These are phyloP conservation scores for Sclerotinia spermophila DNA, from an alignment of 2,329 filamentous ascomycete species.

Conservation along the genomic window DNA sequence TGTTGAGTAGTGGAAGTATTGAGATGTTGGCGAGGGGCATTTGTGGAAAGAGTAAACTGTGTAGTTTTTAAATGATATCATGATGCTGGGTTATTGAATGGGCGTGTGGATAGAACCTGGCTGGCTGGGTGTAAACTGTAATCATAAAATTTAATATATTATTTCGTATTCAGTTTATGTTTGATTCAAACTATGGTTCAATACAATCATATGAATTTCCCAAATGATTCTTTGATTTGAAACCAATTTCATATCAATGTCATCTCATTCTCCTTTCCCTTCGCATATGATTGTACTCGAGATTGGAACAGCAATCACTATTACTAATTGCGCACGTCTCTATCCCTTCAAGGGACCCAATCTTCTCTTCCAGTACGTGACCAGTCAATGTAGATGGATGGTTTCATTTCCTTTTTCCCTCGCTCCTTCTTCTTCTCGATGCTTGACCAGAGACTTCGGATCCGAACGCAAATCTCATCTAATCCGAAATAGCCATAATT, in stretches of 20 bases:
- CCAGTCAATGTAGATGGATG: not conserved
- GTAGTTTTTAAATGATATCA: conserved; percentile 22
- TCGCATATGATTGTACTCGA: not conserved
- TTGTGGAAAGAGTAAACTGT: conserved; percentile 42
- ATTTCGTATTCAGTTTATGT: not conserved
- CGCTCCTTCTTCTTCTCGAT: not conserved
- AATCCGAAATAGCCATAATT: not conserved
- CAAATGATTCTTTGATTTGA: too few species aligned
- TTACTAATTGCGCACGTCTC: not conserved
- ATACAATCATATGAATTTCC: not conserved
- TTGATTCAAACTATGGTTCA: not conserved
- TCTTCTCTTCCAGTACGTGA: not conserved
- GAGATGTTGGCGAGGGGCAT: conserved; percentile 47
- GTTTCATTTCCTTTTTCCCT: not conserved
- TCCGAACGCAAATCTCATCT: not conserved
- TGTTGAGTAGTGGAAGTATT: conserved; percentile 51
- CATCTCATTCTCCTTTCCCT: not conserved
- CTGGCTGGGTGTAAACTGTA: not conserved
- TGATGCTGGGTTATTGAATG: not conserved
- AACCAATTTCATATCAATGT: not conserved
- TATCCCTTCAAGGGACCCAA: not conserved
- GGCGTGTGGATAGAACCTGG: not conserved
- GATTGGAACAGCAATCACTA: not conserved
- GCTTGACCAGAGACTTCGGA: not conserved
- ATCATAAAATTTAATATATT: not conserved